phyloP scores from a whole-genome alignment of 1,139 yeast genomes.

The Suhomyces guaymorum region DNA sequence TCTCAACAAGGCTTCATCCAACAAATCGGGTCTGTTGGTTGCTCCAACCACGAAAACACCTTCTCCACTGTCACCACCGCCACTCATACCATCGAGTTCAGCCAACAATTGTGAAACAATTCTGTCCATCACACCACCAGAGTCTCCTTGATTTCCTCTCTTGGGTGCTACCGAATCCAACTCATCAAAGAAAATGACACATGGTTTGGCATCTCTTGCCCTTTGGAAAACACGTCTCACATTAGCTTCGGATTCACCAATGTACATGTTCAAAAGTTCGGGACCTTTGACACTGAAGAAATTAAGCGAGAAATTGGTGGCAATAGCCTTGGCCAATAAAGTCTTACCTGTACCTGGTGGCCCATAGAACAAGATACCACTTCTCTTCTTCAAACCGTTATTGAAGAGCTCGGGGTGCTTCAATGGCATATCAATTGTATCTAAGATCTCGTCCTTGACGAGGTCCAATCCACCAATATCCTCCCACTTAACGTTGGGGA shows the following conservation, averaged over 20 bases:
- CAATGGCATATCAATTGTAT: conserved; percentile 93
- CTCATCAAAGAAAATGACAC: conserved; percentile 96
- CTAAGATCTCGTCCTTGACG: conserved; percentile 89
- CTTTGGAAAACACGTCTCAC: conserved; percentile 90
- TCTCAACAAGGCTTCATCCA: conserved; percentile 89
- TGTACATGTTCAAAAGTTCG: conserved; percentile 91
- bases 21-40: conserved; percentile 89
- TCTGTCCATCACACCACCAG: conserved; percentile 98
- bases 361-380: conserved; percentile 93
- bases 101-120: conserved; percentile 93
- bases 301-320: conserved; percentile 88
- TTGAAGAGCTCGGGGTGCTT: conserved; percentile 88
- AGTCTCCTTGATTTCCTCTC: conserved; percentile 96
- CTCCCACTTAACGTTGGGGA: conserved; percentile 94
- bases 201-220: conserved; percentile 95
- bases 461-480: conserved; percentile 90
- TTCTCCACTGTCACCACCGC: conserved; percentile 63
- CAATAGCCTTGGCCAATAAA: conserved; percentile 90
- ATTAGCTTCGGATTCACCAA: conserved; percentile 97
- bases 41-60: conserved; percentile 98
- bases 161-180: conserved; percentile 97
- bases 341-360: conserved; percentile 99
- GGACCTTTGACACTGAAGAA: conserved; percentile 97
- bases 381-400: conserved; percentile 86
- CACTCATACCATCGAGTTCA: conserved; percentile 94